Base-by-base conservation (phyloP, 331 rosid genomes). In the Malus hybrid region DNA sequence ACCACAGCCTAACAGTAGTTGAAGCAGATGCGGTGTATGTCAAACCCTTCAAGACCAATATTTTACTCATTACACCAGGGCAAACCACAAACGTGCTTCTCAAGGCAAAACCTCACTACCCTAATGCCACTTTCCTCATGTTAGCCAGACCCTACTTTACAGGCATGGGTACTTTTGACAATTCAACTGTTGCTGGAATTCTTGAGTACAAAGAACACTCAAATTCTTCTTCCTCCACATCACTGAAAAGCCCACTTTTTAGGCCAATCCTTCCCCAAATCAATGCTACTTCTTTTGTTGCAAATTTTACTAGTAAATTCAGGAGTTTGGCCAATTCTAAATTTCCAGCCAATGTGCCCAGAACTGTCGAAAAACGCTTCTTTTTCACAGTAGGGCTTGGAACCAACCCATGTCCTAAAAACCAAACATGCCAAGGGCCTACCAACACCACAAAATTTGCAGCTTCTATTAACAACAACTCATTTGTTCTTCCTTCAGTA, bases 61-160 rank as follows among this genome's bases (percentile, higher is more conserved):
- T 75, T 19, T 6, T 86, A 26, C 7, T 78, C 56, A 26, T 86
- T 13, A 30, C 78, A 11, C 83, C 89, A 16, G 89, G 87, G 10
- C 89, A 86, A 46, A 86, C 89, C 80, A 72, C 85, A 18, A 86
- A 75, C 32, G 78, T 83, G n/a, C 83, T 86, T 53, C 82, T 86
- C 10, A 70, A 75, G 22, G 83, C 87, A 15, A 80, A 83, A 34
- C 55, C 79, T 2, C 19, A 46, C 1, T 20, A 26, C 69, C 83
- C 83, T 19, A 79, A 81, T 20, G 76, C 84, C 53, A 53, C 75
- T 3, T 87, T 84, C 82, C 50, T 62, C 52, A 84, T 87, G 80
- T 46, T 79, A 2, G 90, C 90, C 4, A 28, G 80, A 32, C 88
- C 90, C 5, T 87, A 87, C 29, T 78, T 73, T 64, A 84, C 90